Percentiles rank a stretch among this genome's conserved stretches.
These are phyloP conservation scores for Gloeophyllum trabeum DNA, from an alignment of 768 basidiomycete species.

Conservation along the genomic window DNA sequence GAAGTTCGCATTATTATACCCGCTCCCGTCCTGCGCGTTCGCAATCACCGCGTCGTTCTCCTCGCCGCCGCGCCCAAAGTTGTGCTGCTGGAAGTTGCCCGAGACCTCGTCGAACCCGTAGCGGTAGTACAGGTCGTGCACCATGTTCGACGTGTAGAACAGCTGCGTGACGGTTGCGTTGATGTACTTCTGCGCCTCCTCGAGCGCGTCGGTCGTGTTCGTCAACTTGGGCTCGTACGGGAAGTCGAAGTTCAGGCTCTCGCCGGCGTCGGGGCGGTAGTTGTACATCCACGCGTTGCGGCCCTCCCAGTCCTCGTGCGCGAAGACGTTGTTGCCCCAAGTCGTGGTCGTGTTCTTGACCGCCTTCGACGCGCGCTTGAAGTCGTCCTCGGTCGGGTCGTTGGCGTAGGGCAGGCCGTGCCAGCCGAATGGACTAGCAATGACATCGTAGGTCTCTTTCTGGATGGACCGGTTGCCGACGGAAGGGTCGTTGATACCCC, in stretches of 20 bases:
- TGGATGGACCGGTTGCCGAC: slow-evolving; percentile 49
- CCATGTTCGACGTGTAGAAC: slow-evolving; percentile 78
- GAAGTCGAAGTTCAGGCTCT: slow-evolving; percentile 51
- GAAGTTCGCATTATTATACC: slow-evolving; percentile 89
- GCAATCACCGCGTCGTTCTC: slow-evolving; percentile 88
- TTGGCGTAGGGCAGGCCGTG: slow-evolving; percentile 66
- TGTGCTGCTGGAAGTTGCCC: slow-evolving; percentile 98
- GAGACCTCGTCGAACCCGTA: slow-evolving; percentile 88
- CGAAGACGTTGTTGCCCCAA: slow-evolving; percentile 86
- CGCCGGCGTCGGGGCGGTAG: slow-evolving; percentile 66
- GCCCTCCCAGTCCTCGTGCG: slow-evolving; percentile 91
- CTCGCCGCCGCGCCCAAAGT: slow-evolving; percentile 83
- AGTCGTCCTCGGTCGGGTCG: slow-evolving; percentile 40
- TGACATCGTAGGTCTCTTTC: slow-evolving; percentile 60
- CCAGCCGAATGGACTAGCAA: slow-evolving; percentile 89
- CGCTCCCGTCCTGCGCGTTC: slow-evolving; percentile 92
- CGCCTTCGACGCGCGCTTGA: slow-evolving; percentile 7
- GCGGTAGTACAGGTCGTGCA: slow-evolving; percentile 77
- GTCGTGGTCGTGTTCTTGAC: slow-evolving; percentile 62
- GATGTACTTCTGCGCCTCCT: slow-evolving; percentile 73
- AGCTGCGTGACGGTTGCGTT: slow-evolving; percentile 81
- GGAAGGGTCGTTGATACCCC: slow-evolving; percentile 80
- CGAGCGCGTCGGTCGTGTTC: slow-evolving; percentile 42
- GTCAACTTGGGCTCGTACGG: slow-evolving; percentile 60
- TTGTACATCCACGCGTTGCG: slow-evolving; percentile 55